Base-by-base conservation (phyloP, 257 asterid species). In the Thymus mandschuricus region DNA sequence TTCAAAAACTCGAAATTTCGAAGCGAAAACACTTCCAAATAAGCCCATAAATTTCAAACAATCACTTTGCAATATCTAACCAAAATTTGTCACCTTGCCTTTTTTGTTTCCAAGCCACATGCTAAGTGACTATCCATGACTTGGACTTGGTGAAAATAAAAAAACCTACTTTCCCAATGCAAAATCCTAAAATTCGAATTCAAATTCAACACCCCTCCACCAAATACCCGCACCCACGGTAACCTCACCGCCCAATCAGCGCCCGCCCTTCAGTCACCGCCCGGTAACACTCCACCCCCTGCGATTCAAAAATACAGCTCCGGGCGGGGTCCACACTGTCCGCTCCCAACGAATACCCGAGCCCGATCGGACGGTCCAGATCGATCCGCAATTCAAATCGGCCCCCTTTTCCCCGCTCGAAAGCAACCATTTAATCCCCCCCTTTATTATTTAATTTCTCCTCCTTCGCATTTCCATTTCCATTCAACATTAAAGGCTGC, bases 301-400 rank as follows among this genome's bases (percentile, higher is more conserved):
- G 31, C 65, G 7, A 60, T 69, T 78, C 75, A 82, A 69, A 82
- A 35, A 77, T 35, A 40, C 15, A 74, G 79, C 80, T 78, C 74
- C 45, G 59, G 1, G 64, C 60, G 89, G 91, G 85, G 35, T 78
- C 92, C 91, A 79, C 41, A 9, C 58, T 69, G 86, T 74, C 88
- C 91, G 88, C 88, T 82, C 90, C 93, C 44, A 86, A 88, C 91
- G 92, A 71, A 83, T 81, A 84, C 85, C 80, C 66, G 38, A 67
- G 29, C 46, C 13, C 0, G 10, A 86, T 81, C 84, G 41, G 33
- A 88, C 97, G 96, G 90, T 31, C 76, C 68, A 46, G 87, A 86
- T 83, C 64, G 11, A 49, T 69, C 73, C 67, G 0, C 74, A 80
- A 69, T 83, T 86, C 83, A 84, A 86, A 84, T 81, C 81, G 33